Evolutionary conservation across 805 yeast genomes (phyloP), one percentile per base, ranked within the genome.

Genomic region (Isabelozyma heimii): DNA sequence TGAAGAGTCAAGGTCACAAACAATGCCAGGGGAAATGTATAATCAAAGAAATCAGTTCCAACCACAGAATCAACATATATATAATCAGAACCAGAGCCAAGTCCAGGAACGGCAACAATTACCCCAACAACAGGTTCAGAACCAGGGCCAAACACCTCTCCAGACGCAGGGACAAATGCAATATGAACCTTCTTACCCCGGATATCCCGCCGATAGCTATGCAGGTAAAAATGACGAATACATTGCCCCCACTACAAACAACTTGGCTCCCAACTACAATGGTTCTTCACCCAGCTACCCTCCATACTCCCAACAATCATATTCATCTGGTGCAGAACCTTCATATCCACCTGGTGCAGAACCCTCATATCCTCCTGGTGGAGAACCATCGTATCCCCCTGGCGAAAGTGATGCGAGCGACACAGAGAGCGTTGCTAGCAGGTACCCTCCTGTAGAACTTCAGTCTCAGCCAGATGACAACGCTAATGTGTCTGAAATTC

Each of bases 351-450:
- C 37, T n/a, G 37, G 37, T 33, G 3, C 24, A 20, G 24, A 12
- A 12, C 37, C 37, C 5, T 33, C 37, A 5, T 33, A 33, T 5
- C 37, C 37, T 5, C 13, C 37, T 6, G 37, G 37, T 33, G 5
- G 5, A 20, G 35, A 38, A n/a, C 43, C 44, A 13, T 42, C 44
- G 4, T 42, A 42, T 27, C 44, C 44, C 10, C 44, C 44, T 2
- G 44, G 37, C 7, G 44, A 42, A n/a, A 42, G 37, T 15, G 30
- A 26, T n/a, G 44, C 3, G 20, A 42, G 44, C 26, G 44, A 42
- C 13, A n/a, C 35, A 8, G 44, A 42, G 15, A 42, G 44, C 15
- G 44, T 42, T 15, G 44, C 44, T 10, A 27, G 37, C 12, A 27
- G 44, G 15, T 42, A 12, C 12, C 44, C 44, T 26, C 17, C 15